Percentiles rank a stretch among this genome's conserved stretches.
Conservation (phyloP, 169 alveolate species). For the Condylostoma magnum region DNA sequence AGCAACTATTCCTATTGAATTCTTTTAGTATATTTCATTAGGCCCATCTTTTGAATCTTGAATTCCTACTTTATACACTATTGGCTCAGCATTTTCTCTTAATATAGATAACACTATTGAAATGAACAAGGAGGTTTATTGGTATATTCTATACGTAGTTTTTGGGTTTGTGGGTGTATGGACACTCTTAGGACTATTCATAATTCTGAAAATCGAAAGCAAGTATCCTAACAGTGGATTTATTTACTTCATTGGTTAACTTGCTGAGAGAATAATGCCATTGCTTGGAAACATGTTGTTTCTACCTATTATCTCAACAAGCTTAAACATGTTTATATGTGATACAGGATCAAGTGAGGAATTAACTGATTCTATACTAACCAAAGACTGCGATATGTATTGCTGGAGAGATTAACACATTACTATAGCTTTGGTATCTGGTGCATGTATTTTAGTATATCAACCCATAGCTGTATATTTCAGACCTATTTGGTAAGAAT, state of each 20-base stretch:
- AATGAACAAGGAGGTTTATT: background rate
- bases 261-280: no score
- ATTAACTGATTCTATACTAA: no score
- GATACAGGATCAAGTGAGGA: no score
- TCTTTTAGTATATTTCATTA: background rate
- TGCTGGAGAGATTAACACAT: no score
- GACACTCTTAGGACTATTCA: background rate
- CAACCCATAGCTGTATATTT: slow-evolving; percentile 9
- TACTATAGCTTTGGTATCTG: no score
- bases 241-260: no score
- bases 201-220: background rate
- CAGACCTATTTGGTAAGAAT: slow-evolving; percentile 5
- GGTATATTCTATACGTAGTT: background rate
- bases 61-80: background rate
- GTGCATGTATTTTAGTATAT: no score
- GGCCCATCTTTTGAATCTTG: background rate
- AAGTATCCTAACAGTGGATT: background rate
- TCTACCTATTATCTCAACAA: no score
- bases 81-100: background rate
- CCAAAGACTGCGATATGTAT: no score
- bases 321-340: no score
- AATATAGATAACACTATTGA: background rate
- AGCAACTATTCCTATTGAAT: background rate
- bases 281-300: no score
- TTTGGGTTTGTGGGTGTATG: background rate